phyloP scores from a whole-genome alignment of 345 rosid genomes.

The Capsella bursapastoris region DNA sequence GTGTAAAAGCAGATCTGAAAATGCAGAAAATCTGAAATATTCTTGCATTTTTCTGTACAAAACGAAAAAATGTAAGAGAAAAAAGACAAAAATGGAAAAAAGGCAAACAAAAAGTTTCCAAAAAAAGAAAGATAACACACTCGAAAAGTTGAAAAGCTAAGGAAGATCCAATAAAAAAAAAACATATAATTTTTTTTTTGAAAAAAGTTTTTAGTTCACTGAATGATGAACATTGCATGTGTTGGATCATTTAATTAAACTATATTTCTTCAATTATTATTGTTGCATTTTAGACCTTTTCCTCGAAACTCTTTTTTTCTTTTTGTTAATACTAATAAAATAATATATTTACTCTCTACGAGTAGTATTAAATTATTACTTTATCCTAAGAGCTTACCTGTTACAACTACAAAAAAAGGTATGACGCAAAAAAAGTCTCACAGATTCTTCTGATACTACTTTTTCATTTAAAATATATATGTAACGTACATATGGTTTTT shows the following conservation, averaged over 20 bases:
- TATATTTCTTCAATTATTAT: slow-evolving; percentile 31
- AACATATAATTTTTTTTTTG: slow-evolving; percentile 8
- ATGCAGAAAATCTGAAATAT: slow-evolving; percentile 12
- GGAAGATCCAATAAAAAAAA: slow-evolving; percentile 25
- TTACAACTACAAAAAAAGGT: slow-evolving; percentile 40
- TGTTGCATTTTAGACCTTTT: slow-evolving; percentile 32
- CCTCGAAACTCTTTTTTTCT: not conserved
- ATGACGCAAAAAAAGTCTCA: slow-evolving; percentile 34
- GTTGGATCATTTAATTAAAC: slow-evolving; percentile 26
- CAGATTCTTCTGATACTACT: not conserved
- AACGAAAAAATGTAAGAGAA: slow-evolving; percentile 20
- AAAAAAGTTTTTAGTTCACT: slow-evolving; percentile 28
- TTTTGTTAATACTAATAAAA: not conserved
- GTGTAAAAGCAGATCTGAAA: slow-evolving; percentile 8
- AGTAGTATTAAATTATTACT: slow-evolving; percentile 2
- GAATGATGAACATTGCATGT: slow-evolving; percentile 44
- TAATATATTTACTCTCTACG: not conserved
- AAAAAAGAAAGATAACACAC: slow-evolving; percentile 33
- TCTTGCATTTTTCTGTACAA: slow-evolving; percentile 8
- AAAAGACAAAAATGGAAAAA: slow-evolving; percentile 34
- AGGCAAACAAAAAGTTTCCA: slow-evolving; percentile 36
- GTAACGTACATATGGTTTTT: slow-evolving; percentile 9
- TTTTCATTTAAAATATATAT: slow-evolving; percentile 11
- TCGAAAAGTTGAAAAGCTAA: slow-evolving; percentile 30
- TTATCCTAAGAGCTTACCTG: slow-evolving; percentile 28